Evolutionary conservation across 768 basidiomycete species (phyloP).

Genomic region (Amanita exitialis): DNA sequence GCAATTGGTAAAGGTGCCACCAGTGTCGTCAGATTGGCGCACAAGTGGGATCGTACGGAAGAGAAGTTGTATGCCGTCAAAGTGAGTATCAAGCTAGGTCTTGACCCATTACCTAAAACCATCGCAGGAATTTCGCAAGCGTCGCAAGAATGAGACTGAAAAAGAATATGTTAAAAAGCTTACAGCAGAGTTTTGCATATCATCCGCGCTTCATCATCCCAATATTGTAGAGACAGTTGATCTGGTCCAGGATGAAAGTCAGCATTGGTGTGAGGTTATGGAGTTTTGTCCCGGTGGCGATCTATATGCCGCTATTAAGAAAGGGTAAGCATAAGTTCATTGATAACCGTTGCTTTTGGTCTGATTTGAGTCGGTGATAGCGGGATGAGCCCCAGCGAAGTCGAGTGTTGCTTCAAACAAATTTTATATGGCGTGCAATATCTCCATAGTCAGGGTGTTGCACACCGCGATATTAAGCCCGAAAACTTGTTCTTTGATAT

Average conservation of each 20-base stretch:
- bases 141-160: conserved; percentile 96
- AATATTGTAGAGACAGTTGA: conserved; percentile 99
- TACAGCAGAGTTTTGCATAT: conserved; percentile 98
- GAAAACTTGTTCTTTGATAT: conserved; percentile 95
- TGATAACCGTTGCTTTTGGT: conserved; percentile 4
- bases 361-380: conserved; percentile 13
- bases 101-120: not conserved
- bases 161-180: conserved; percentile 99
- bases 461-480: conserved; percentile 96
- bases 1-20: conserved; percentile 99
- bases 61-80: conserved; percentile 98
- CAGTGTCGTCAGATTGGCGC: conserved; percentile 89
- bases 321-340: conserved; percentile 41
- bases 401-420: conserved; percentile 98
- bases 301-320: conserved; percentile 97
- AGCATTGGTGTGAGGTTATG: conserved; percentile 99
- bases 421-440: conserved; percentile 83
- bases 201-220: conserved; percentile 85
- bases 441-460: conserved; percentile 93
- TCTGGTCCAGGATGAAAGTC: conserved; percentile 94
- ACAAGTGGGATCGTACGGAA: conserved; percentile 96
- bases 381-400: conserved; percentile 80
- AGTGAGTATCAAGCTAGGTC: conserved; percentile 34
- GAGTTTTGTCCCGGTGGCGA: conserved; percentile 99
- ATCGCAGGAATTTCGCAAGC: conserved; percentile 89